Evolutionary conservation across 2,329 filamentous ascomycete genomes (phyloP).

Genomic region (Phoma sp.): DNA sequence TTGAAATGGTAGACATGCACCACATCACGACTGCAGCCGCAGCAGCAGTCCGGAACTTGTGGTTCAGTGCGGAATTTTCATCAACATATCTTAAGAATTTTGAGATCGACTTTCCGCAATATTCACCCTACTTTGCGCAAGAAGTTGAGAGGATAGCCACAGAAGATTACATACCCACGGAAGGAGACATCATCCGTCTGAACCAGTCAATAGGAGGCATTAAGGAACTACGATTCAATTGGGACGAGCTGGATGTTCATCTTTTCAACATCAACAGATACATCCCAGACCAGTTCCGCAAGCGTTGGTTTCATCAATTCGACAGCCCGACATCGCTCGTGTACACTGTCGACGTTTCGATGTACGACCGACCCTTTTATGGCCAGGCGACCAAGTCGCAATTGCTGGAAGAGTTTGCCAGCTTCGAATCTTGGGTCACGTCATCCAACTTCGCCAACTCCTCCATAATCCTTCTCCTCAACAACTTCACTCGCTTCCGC

Average conservation of each 20-base stretch:
- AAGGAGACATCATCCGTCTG: slow-evolving; percentile 45
- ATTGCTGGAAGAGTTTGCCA: slow-evolving; percentile 39
- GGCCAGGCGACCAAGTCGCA: slow-evolving; percentile 35
- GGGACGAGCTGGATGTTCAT: slow-evolving; percentile 44
- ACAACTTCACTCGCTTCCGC: slow-evolving; percentile 44
- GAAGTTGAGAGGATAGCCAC: slow-evolving; percentile 35
- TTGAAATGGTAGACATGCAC: slow-evolving; percentile 37
- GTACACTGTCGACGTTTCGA: slow-evolving; percentile 42
- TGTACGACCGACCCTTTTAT: slow-evolving; percentile 41
- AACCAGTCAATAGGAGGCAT: slow-evolving; percentile 38
- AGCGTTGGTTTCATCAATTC: slow-evolving; percentile 47
- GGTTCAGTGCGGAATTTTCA: slow-evolving; percentile 40
- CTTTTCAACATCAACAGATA: slow-evolving; percentile 45
- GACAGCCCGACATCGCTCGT: slow-evolving; percentile 41
- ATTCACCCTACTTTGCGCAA: slow-evolving; percentile 41
- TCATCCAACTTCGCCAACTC: slow-evolving; percentile 36
- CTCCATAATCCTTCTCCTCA: slow-evolving; percentile 41
- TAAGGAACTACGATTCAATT: slow-evolving; percentile 44
- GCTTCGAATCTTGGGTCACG: slow-evolving; percentile 41
- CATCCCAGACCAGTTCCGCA: slow-evolving; percentile 40
- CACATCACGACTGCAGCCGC: slow-evolving; percentile 35
- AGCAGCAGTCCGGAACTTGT: slow-evolving; percentile 35
- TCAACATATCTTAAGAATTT: slow-evolving; percentile 42
- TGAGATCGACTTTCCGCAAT: slow-evolving; percentile 46
- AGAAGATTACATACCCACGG: slow-evolving; percentile 38